Percentiles rank a stretch among this genome's conserved stretches.
phyloP scores from a whole-genome alignment of 768 basidiomycete species.

The Mycena maculata region DNA sequence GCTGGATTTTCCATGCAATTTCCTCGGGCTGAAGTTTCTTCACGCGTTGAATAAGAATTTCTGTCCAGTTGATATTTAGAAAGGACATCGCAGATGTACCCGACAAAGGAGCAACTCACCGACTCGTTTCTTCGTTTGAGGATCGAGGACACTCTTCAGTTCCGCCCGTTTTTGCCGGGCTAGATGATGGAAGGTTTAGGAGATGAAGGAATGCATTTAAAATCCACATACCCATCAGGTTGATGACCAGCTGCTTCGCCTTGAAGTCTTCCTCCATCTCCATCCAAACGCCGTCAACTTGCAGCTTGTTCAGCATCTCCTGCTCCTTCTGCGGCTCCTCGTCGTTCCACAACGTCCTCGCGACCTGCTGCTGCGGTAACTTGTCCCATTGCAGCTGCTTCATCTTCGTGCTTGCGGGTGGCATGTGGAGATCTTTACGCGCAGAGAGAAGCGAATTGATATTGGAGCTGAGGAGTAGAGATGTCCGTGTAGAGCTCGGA shows the following conservation, averaged over 20 bases:
- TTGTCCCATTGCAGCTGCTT: constrained; percentile 99
- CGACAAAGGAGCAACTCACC: constrained; percentile 64
- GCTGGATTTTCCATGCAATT: constrained; percentile 83
- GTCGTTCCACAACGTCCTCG: constrained; percentile 87
- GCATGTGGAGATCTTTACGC: constrained; percentile 88
- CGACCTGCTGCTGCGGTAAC: constrained; percentile 87
- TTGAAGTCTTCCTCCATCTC: constrained; percentile 99
- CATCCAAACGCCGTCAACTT: constrained; percentile 88
- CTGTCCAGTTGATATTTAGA: constrained; percentile 52
- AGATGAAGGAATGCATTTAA: neutral
- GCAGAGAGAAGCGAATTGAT: constrained; percentile 65
- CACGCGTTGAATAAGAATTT: constrained; percentile 92
- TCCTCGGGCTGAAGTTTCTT: constrained; percentile 88
- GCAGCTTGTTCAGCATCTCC: constrained; percentile 85
- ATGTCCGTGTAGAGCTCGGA: constrained; percentile 65
- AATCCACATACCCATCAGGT: constrained; percentile 77
- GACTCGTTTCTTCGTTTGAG: constrained; percentile 92
- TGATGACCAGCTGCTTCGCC: constrained; percentile 93
- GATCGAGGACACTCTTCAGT: constrained; percentile 90
- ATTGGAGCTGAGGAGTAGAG: constrained; percentile 69
- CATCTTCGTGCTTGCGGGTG: constrained; percentile 87
- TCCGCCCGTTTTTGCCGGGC: constrained; percentile 89
- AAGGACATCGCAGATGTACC: neutral
- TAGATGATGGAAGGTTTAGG: constrained; percentile 44
- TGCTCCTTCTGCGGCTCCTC: constrained; percentile 76